These are phyloP conservation scores for Cryptococcus sp. DNA, from an alignment of 1,284 basidiomycete species.

Conservation along the genomic window DNA sequence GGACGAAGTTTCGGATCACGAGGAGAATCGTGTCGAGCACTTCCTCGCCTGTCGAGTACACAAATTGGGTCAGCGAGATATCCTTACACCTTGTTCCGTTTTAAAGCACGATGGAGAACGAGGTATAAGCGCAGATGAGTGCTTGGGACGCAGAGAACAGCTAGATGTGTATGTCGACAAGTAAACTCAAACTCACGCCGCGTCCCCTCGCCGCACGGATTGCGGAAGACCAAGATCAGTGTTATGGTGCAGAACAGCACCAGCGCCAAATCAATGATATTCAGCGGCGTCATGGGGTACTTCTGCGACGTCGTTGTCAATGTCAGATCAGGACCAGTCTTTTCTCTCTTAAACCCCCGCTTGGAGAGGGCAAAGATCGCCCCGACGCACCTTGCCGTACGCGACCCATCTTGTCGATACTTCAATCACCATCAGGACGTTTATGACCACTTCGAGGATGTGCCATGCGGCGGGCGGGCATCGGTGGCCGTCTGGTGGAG, in stretches of 20 bases:
- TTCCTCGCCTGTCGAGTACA: slow-evolving; percentile 72
- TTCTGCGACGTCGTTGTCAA: slow-evolving; percentile 60
- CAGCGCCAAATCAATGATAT: slow-evolving; percentile 79
- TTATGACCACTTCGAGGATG: slow-evolving; percentile 86
- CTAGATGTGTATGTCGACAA: neutral
- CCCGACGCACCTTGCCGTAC: slow-evolving; percentile 74
- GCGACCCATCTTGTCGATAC: slow-evolving; percentile 85
- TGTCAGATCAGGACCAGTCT: too few relatives aligned
- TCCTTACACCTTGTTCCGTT: too few relatives aligned
- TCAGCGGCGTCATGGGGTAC: slow-evolving; percentile 93
- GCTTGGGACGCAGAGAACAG: neutral
- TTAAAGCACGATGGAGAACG: neutral
- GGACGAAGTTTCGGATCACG: slow-evolving; percentile 84
- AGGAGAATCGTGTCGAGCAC: slow-evolving; percentile 85
- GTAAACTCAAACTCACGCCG: slow-evolving; percentile 34
- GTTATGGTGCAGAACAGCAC: slow-evolving; percentile 85
- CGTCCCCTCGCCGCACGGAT: slow-evolving; percentile 47
- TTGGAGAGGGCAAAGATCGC: too few relatives aligned
- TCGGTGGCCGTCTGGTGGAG: slow-evolving; percentile 27
- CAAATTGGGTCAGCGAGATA: neutral
- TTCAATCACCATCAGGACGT: slow-evolving; percentile 87
- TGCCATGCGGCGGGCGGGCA: slow-evolving; percentile 68
- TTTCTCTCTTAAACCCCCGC: neutral
- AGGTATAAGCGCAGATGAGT: neutral
- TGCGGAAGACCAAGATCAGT: slow-evolving; percentile 76